phyloP scores from a whole-genome alignment of 345 rosid species.

The Brassica napus region DNA sequence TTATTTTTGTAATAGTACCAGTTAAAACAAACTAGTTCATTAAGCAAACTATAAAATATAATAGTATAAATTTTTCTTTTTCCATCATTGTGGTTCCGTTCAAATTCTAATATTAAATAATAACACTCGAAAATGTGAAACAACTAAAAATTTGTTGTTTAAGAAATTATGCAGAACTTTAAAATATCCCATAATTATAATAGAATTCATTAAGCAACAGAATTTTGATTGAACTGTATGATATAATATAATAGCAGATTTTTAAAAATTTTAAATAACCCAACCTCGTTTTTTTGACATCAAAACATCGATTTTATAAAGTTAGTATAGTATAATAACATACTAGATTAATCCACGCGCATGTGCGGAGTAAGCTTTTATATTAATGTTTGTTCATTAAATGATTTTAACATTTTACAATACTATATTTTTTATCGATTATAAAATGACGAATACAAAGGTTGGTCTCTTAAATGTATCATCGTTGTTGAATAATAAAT shows the following conservation, averaged over 20 bases:
- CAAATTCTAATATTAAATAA: background rate
- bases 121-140: background rate
- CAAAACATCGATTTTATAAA: background rate
- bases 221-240: background rate
- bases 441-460: too few species aligned
- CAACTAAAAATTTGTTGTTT: background rate
- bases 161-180: background rate
- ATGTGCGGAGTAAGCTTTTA: too few species aligned
- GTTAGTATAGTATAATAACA: too few species aligned
- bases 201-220: background rate
- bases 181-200: background rate
- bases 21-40: slow-evolving; percentile 16
- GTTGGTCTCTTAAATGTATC: too few species aligned
- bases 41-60: background rate
- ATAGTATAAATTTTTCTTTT: background rate
- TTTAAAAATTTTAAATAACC: background rate
- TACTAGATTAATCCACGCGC: too few species aligned
- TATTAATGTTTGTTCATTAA: too few species aligned
- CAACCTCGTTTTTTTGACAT: background rate
- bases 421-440: too few species aligned
- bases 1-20: background rate
- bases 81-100: background rate
- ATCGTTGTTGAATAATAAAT: too few species aligned
- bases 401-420: too few species aligned
- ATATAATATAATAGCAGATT: too few species aligned